These are phyloP conservation scores for Ogataea pini DNA, from an alignment of 805 yeast genomes.

Conservation along the genomic window DNA sequence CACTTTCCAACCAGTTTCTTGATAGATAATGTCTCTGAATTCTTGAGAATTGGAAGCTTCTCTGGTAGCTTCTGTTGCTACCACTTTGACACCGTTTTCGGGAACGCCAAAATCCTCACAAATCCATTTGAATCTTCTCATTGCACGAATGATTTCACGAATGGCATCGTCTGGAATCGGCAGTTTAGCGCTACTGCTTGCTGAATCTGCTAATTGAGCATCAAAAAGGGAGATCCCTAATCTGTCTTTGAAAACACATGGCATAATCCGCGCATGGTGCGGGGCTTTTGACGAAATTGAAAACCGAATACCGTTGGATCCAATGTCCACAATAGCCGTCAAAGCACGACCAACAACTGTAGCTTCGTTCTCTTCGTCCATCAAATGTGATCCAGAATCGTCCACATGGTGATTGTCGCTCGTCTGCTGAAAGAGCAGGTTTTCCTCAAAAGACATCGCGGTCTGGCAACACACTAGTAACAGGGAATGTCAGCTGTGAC, in stretches of 20 bases:
- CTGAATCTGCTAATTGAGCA: conserved; percentile 47
- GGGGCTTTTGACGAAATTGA: conserved; percentile 69
- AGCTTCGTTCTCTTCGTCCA: conserved; percentile 44
- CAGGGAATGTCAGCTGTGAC: not conserved
- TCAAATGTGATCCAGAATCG: conserved; percentile 20
- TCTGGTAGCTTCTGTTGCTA: conserved; percentile 75
- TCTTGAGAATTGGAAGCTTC: conserved; percentile 65
- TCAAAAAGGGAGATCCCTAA: conserved; percentile 70
- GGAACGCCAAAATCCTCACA: conserved; percentile 77
- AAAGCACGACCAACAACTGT: conserved; percentile 58
- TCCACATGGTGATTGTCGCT: conserved; percentile 34
- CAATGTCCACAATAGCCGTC: conserved; percentile 72
- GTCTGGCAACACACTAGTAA: not conserved
- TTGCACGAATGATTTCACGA: conserved; percentile 58
- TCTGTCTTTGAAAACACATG: conserved; percentile 74
- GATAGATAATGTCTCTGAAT: conserved; percentile 54
- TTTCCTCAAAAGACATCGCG: conserved; percentile 34
- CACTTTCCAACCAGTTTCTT: conserved; percentile 69
- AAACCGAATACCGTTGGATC: conserved; percentile 74
- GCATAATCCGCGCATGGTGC: conserved; percentile 73
- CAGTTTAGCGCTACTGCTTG: conserved; percentile 34
- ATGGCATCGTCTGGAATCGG: conserved; percentile 62
- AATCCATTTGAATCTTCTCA: conserved; percentile 66
- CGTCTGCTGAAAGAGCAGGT: conserved; percentile 28
- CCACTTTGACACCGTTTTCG: conserved; percentile 57